Percentiles rank a stretch among this genome's conserved stretches.
Conservation (phyloP, 306 rosid species). For the Glycine latifolia region DNA sequence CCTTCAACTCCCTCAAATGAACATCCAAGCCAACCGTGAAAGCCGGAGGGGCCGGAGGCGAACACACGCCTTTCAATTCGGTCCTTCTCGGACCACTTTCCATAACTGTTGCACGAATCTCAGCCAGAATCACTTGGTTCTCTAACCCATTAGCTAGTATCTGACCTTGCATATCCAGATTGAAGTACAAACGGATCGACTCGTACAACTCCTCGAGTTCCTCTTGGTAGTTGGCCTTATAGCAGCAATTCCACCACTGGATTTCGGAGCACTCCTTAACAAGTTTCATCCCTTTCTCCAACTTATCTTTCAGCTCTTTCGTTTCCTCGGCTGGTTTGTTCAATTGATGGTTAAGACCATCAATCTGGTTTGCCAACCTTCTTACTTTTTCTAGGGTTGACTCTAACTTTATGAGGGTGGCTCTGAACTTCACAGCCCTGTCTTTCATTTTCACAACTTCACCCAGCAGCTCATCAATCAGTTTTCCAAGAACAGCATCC, state of each 20-base stretch:
- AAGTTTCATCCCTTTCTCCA: constrained; percentile 47
- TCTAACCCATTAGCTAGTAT: constrained; percentile 34
- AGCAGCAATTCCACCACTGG: constrained; percentile 47
- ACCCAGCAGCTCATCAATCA: constrained; percentile 40
- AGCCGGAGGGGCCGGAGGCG: constrained; percentile 49
- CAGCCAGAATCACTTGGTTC: neutral
- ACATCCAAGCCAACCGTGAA: constrained; percentile 61
- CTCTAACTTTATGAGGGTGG: constrained; percentile 36
- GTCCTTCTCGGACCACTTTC: neutral
- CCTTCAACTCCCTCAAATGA: constrained; percentile 59
- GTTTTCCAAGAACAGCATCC: constrained; percentile 43
- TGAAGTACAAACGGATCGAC: constrained; percentile 30
- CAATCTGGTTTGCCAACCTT: constrained; percentile 46
- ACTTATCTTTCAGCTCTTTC: neutral
- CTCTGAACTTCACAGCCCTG: constrained; percentile 35
- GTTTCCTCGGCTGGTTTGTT: constrained; percentile 44
- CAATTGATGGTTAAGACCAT: constrained; percentile 26
- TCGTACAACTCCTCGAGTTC: constrained; percentile 49
- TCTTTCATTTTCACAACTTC: constrained; percentile 25
- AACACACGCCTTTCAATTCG: constrained; percentile 40
- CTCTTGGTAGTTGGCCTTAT: constrained; percentile 40
- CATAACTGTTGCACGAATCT: neutral
- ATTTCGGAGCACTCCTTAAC: constrained; percentile 48
- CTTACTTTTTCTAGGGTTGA: constrained; percentile 24
- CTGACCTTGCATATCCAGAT: constrained; percentile 34